Evolutionary conservation across 106 monocot species (phyloP).

Genomic region (Narthecium ossifragum): DNA sequence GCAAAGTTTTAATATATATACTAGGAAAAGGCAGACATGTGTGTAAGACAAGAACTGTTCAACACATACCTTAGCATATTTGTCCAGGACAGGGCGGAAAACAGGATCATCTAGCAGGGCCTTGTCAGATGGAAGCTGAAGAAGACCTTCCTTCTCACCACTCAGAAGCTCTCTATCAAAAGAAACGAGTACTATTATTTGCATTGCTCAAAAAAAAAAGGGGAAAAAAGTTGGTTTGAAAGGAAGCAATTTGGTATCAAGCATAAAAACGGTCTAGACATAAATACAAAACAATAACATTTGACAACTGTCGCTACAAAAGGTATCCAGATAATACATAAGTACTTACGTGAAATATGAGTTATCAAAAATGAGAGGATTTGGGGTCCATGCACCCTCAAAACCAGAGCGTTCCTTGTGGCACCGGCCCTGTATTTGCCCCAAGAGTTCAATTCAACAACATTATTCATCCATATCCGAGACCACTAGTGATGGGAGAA

Average conservation of each 20-base stretch:
- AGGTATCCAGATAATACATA: too few species aligned
- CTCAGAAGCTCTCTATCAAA: slow-evolving; percentile 62
- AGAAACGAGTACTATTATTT: neutral
- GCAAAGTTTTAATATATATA: neutral
- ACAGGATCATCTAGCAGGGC: slow-evolving; percentile 72
- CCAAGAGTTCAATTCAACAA: neutral
- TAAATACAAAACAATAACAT: too few species aligned
- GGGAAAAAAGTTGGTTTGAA: too few species aligned
- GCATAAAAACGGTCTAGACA: too few species aligned
- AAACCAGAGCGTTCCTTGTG: slow-evolving; percentile 84
- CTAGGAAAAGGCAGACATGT: too few species aligned
- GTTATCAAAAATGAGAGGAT: slow-evolving; percentile 71
- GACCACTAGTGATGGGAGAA: neutral
- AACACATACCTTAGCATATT: slow-evolving; percentile 77
- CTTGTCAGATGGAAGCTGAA: slow-evolving; percentile 83
- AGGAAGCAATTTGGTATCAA: too few species aligned
- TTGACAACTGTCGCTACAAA: too few species aligned
- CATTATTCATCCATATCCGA: neutral
- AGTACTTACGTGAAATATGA: slow-evolving; percentile 67
- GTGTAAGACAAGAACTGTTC: too few species aligned
- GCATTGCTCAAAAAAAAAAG: too few species aligned
- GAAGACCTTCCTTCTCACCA: slow-evolving; percentile 83
- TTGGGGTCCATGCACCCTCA: slow-evolving; percentile 73
- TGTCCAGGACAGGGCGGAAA: slow-evolving; percentile 80
- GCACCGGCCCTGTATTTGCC: slow-evolving; percentile 57